Base-by-base conservation (phyloP, 306 rosid genomes). In the Senna tora region DNA sequence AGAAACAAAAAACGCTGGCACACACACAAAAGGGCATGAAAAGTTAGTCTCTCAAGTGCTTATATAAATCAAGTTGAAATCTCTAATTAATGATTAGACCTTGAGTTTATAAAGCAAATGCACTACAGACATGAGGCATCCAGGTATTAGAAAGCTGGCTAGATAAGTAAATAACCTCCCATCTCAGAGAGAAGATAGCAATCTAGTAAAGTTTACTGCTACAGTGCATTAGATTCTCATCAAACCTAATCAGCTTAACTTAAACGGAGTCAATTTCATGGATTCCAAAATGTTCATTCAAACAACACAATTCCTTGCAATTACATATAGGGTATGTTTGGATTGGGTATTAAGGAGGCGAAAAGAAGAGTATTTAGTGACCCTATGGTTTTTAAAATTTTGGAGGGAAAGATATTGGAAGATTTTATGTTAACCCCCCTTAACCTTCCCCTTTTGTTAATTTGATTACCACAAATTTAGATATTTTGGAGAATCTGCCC, bases 121-220 rank as follows among this genome's bases (percentile, higher is more conserved):
- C 19, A 22, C 42, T n/a, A 9, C 9, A 41, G 75, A 54, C 51
- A 49, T 21, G n/a, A n/a, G n/a, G n/a, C n/a, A n/a, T n/a, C 69
- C 41, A 14, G 20, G n/a, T 25, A 2, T 25, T 25, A 25, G 42
- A 46, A 15, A 25, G n/a, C n/a, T n/a, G 7, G 4, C 28, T n/a
- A 5, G 1, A 25, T 25, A 25, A 25, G 30, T 25, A 25, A 46
- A 30, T 17, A 13, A 5, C 30, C 15, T 46, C 9, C 42, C 6
- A 46, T 28, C 54, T 15, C 41, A 34, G 66, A 60, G 46, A n/a
- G 15, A 5, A 28, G 59, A 50, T 32, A 11, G 28, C n/a, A 67
- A 33, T 50, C 13, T 6, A 6, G 34, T 19, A 32, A 66, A 46
- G 10, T 30, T 22, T 25, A 25, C 28, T 9, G 11, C 10, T 28